phyloP scores from a whole-genome alignment of 2,329 filamentous ascomycete species.

The Albophoma yamanashiensis region DNA sequence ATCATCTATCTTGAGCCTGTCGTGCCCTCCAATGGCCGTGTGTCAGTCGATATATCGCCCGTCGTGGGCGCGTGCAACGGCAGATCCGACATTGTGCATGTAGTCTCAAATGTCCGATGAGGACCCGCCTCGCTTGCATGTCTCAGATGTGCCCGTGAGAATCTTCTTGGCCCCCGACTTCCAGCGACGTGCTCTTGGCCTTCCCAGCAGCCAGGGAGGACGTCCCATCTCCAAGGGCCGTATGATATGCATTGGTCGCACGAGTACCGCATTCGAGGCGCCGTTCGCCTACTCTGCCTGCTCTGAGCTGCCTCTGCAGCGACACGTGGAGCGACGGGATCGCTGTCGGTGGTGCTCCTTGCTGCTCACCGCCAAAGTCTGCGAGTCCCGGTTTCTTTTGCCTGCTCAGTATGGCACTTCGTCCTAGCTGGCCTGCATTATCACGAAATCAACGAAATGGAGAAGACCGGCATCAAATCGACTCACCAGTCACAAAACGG shows the following conservation, averaged over 20 bases:
- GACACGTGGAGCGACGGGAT: not conserved
- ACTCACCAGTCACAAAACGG: not conserved
- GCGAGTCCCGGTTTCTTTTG: not conserved
- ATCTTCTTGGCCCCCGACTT: not conserved
- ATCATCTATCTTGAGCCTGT: not conserved
- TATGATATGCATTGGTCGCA: not conserved
- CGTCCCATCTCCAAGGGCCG: not conserved
- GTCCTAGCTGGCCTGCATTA: too few relatives aligned
- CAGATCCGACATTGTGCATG: not conserved
- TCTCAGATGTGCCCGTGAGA: not conserved
- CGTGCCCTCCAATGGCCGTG: not conserved
- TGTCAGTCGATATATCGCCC: not conserved
- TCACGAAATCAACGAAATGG: too few relatives aligned
- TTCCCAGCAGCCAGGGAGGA: not conserved
- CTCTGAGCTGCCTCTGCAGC: not conserved
- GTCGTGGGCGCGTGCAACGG: not conserved
- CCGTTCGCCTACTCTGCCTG: not conserved
- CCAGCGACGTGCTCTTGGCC: not conserved
- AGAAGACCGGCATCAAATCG: not conserved
- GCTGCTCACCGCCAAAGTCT: not conserved
- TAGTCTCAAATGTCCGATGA: constrained; percentile 1
- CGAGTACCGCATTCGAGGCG: not conserved
- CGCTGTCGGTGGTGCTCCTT: too few relatives aligned
- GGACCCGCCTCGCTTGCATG: not conserved
- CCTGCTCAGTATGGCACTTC: not conserved